Evolutionary conservation across 345 rosid species (phyloP).

Genomic region (Gossypium rotundifolium): DNA sequence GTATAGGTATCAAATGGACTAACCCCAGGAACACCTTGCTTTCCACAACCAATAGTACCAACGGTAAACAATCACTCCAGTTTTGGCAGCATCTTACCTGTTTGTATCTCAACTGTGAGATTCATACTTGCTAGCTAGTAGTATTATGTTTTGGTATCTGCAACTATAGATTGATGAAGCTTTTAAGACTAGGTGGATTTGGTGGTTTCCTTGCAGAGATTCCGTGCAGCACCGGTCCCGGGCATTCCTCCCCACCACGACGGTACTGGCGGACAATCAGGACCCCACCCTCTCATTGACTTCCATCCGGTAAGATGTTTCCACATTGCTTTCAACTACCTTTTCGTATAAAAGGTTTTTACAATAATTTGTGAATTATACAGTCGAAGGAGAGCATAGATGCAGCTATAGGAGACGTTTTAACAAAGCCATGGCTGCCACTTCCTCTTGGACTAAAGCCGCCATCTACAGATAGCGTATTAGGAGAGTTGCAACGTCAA

Average conservation of each 20-base stretch:
- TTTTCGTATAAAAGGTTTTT: neutral
- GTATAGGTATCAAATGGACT: slow-evolving; percentile 42
- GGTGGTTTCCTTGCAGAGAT: slow-evolving; percentile 33
- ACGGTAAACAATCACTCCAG: slow-evolving; percentile 33
- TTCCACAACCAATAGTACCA: slow-evolving; percentile 41
- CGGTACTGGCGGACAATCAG: slow-evolving; percentile 34
- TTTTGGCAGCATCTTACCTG: slow-evolving; percentile 20
- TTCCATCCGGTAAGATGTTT: slow-evolving; percentile 55
- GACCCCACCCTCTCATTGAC: slow-evolving; percentile 43
- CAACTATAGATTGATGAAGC: neutral
- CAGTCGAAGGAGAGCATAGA: slow-evolving; percentile 75
- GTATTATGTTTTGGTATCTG: neutral
- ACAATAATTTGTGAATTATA: neutral
- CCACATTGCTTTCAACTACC: slow-evolving; percentile 4
- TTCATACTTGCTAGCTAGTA: neutral
- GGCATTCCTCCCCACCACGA: slow-evolving; percentile 47
- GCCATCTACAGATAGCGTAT: slow-evolving; percentile 58
- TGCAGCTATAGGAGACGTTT: slow-evolving; percentile 64
- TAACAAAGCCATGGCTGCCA: slow-evolving; percentile 75
- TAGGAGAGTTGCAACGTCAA: slow-evolving; percentile 65
- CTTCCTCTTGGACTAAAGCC: slow-evolving; percentile 79
- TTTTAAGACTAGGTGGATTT: neutral
- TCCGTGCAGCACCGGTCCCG: slow-evolving; percentile 35
- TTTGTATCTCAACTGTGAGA: slow-evolving; percentile 8
- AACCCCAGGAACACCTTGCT: slow-evolving; percentile 52